Percentiles rank a stretch among this genome's conserved stretches.
Evolutionary conservation across 2,329 filamentous ascomycete species (phyloP).

Genomic region (Lanzia echinophila): DNA sequence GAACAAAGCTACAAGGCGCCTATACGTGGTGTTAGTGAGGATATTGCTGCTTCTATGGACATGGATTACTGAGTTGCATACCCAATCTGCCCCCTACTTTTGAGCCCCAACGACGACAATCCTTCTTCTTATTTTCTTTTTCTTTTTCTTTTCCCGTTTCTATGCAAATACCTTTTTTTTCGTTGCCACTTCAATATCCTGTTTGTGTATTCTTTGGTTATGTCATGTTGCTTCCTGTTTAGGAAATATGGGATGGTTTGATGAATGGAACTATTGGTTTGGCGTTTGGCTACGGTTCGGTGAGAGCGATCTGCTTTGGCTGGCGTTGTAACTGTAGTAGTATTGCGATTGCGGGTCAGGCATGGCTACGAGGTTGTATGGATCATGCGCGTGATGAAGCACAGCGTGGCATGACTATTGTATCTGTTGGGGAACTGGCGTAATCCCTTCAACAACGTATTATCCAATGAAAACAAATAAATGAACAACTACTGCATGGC

Average conservation of each 20-base stretch:
- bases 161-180: slow-evolving; percentile 1
- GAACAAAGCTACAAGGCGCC: slow-evolving; percentile 39
- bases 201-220: background rate
- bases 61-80: slow-evolving; percentile 36
- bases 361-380: too few relatives aligned
- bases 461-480: background rate
- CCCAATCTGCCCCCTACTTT: background rate
- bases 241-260: slow-evolving; percentile 13
- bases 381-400: too few relatives aligned
- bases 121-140: background rate
- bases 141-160: background rate
- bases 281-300: slow-evolving; percentile 11
- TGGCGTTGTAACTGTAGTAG: slow-evolving; percentile 10
- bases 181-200: slow-evolving; percentile 4
- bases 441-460: background rate
- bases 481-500: too few relatives aligned
- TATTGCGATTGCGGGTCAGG: background rate
- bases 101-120: slow-evolving; percentile 11
- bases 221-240: background rate
- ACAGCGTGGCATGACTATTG: too few relatives aligned
- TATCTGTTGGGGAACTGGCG: too few relatives aligned
- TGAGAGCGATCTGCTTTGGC: slow-evolving; percentile 11
- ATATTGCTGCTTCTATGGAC: slow-evolving; percentile 57
- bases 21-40: slow-evolving; percentile 54
- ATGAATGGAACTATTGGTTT: slow-evolving; percentile 4